Conservation (phyloP, 2,329 filamentous ascomycete species). For the Epichloe gansuensis region DNA sequence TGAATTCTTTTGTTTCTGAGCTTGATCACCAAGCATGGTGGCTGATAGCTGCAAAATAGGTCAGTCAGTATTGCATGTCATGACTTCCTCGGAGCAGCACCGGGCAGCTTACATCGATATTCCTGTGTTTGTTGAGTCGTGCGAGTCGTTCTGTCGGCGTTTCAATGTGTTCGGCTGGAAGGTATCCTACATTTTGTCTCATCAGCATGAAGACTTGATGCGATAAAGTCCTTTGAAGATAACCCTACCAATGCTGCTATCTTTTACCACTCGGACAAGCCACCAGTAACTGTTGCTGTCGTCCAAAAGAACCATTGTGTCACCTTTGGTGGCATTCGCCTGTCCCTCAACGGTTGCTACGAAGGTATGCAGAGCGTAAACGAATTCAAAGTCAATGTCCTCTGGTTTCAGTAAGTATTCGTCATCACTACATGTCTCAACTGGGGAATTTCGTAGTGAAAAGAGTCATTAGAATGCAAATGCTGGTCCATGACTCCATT, state of each 20-base stretch:
- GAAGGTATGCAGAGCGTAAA: constrained; percentile 95
- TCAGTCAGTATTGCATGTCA: constrained; percentile 10
- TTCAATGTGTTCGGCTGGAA: constrained; percentile 96
- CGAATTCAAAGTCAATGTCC: constrained; percentile 99
- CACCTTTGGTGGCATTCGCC: constrained; percentile 94
- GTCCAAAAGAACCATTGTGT: constrained; percentile 96
- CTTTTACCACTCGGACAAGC: constrained; percentile 93
- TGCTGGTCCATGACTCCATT: not conserved
- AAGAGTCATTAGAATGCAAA: constrained; percentile 16
- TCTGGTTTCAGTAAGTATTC: constrained; percentile 88
- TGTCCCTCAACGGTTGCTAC: constrained; percentile 96
- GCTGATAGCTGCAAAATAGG: constrained; percentile 38
- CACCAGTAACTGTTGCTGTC: constrained; percentile 99
- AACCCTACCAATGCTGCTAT: constrained; percentile 71
- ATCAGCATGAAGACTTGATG: not conserved
- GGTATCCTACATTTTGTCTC: constrained; percentile 53
- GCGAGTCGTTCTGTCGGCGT: constrained; percentile 92
- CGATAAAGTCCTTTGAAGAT: not conserved
- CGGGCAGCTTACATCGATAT: constrained; percentile 67
- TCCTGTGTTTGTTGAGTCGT: constrained; percentile 91
- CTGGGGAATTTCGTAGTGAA: constrained; percentile 40
- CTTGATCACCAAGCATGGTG: constrained; percentile 49
- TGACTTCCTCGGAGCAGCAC: not conserved
- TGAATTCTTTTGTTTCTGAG: constrained; percentile 71
- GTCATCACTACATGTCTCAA: constrained; percentile 62